Percentiles rank a stretch among this genome's conserved stretches.
Conservation (phyloP, 2,329 filamentous ascomycete genomes). For the Pseudogymnoascus verrucosus region DNA sequence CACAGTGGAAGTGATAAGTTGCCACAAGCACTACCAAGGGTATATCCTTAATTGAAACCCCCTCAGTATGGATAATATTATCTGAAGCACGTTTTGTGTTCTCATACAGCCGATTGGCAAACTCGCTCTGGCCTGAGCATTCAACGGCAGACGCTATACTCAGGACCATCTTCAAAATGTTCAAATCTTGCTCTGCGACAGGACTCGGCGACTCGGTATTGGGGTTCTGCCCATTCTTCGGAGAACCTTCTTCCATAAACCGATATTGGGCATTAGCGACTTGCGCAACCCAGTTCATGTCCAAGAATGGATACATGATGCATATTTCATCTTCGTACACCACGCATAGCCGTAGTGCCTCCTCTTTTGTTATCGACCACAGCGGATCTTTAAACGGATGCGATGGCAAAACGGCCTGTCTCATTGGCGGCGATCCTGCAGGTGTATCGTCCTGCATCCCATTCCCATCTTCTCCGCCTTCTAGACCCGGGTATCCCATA, state of each 20-base stretch:
- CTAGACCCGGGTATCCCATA: slow-evolving; percentile 71
- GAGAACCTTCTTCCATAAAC: slow-evolving; percentile 51
- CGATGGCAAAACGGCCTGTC: slow-evolving; percentile 22
- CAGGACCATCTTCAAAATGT: slow-evolving; percentile 75
- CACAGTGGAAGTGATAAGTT: slow-evolving; percentile 75
- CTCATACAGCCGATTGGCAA: slow-evolving; percentile 65
- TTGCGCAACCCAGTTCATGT: slow-evolving; percentile 61
- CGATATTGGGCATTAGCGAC: slow-evolving; percentile 63
- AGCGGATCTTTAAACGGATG: slow-evolving; percentile 59
- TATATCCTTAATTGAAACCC: slow-evolving; percentile 49
- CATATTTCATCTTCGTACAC: slow-evolving; percentile 87
- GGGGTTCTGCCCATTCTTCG: slow-evolving; percentile 19
- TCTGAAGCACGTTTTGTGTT: slow-evolving; percentile 68
- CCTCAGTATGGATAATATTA: slow-evolving; percentile 45
- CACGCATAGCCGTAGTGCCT: slow-evolving; percentile 69
- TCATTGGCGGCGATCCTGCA: slow-evolving; percentile 15
- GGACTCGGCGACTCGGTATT: slow-evolving; percentile 42
- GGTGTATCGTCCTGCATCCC: slow-evolving; percentile 46
- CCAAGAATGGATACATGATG: slow-evolving; percentile 82
- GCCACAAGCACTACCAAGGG: slow-evolving; percentile 50
- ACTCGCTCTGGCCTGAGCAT: slow-evolving; percentile 67
- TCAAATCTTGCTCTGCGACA: slow-evolving; percentile 55
- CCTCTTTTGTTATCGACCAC: slow-evolving; percentile 68
- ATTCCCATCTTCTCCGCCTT: slow-evolving; percentile 54
- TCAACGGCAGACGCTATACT: slow-evolving; percentile 72